Evolutionary conservation across 805 yeast genomes (phyloP), one percentile per base, ranked within the genome.

Genomic region (Myxozyma neglecta): DNA sequence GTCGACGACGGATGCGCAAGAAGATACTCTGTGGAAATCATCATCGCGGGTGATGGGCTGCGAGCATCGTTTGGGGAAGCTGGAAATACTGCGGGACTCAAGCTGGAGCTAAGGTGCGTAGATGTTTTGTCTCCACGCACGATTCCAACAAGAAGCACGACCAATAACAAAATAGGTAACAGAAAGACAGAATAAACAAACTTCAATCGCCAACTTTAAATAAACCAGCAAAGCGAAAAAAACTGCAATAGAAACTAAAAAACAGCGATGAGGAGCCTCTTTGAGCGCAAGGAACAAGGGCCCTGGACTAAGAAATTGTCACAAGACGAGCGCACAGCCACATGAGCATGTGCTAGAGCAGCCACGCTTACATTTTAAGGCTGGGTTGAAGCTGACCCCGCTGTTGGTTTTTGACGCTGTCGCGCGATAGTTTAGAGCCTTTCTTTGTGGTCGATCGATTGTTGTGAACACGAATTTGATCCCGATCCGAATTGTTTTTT

Each of bases 311-410:
- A 9, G 42, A 29, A 39, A 48, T 24, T 51, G 55, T 51, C 55
- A 51, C 55, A 51, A 51, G 55, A 51, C 55, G 37, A 16, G 47
- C 55, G 55, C 55, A 51, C 55, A 36, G 55, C 55, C 55, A 29
- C 55, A 34, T 24, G 29, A 2, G 55, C 55, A 51, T 51, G 55
- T 51, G 55, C 53, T 37, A 50, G 20, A 44, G 53, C 35, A 11
- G 52, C 52, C 52, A 39, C 42, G 42, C 42, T 39, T 39, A 6
- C 42, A 11, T 3, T 39, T 39, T n/a, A n/a, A 39, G 13, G 42
- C 42, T 39, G 3, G n/a, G 6, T 39, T 6, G 42, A 3, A 16
- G 18, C 51, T 8, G 9, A 11, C 24, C 16, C 42, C 18, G 52
- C 52, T 24, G 52, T 42, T 34, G 13, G n/a, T 39, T 39, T 5